Evolutionary conservation across 2,329 filamentous ascomycete species (phyloP), one percentile per base, ranked within the genome.

Genomic region (Alternaria longipes): DNA sequence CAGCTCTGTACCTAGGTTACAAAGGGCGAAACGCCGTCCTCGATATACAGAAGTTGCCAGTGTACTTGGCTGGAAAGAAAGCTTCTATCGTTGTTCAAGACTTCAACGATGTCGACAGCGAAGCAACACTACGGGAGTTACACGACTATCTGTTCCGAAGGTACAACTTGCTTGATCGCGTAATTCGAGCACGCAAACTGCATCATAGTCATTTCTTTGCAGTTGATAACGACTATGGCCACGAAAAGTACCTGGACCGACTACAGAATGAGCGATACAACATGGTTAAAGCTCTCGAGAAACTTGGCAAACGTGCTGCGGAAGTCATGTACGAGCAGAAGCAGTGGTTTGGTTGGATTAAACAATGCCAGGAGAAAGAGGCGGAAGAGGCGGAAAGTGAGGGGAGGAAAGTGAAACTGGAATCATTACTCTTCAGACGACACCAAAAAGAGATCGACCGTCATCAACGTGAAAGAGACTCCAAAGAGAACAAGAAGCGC

Each of bases 341-440:
- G 67, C 81, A 83, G 60, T 85, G 83, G 83, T 84, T 79, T 64
- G 71, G 74, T n/a, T 84, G 83, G 83, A 76, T 84, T 6, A 74
- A 78, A 14, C 63, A 81, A 56, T 79, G 76, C 34, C 82, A 85
- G 65, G 75, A 81, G 16, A 75, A 80, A 28, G 82, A 84, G 69
- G 83, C 84, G 54, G 69, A 71, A 24, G 76, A 69, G 5, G 80
- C 81, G 28, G 82, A 84, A 45, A 83, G 80, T 45, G 84, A 85
- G 67, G 81, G 81, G 46, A 82, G 81, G 70, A 84, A 84, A 64
- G 75, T 84, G 53, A 84, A 84, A 66, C 74, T 79, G 36, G 83
- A 85, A 65, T 80, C 82, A 3, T 78, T 80, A 41, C 40, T 41
- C 9, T 41, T 41, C 40, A 41, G 22, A 14, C 18, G 40, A 22